Conservation (phyloP, 176 grass and related monocot genomes). For the Avena sativa region DNA sequence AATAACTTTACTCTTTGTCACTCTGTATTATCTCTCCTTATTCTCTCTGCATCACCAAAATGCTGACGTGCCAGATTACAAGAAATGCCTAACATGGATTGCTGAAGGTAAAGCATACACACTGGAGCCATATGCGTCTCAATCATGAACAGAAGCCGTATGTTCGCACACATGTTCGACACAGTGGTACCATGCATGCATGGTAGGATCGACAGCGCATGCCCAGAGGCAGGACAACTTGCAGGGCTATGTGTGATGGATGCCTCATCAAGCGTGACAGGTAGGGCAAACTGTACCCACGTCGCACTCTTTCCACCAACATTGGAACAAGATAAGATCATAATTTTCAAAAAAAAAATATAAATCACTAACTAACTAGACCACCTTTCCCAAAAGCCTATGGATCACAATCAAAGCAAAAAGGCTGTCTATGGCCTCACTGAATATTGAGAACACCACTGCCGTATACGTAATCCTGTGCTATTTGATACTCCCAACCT, state of each 20-base stretch:
- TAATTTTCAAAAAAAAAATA: neutral
- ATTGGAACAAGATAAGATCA: neutral
- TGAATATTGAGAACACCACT: neutral
- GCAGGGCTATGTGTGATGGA: neutral
- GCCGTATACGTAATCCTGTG: neutral
- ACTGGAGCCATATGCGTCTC: neutral
- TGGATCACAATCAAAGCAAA: slow-evolving; percentile 2
- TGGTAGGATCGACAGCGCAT: slow-evolving; percentile 19
- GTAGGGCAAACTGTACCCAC: neutral
- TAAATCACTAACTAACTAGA: neutral
- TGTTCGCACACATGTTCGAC: neutral
- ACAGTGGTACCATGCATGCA: neutral
- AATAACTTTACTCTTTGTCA: too few species aligned
- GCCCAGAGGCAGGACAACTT: neutral
- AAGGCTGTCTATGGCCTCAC: neutral
- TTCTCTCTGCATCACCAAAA: too few species aligned
- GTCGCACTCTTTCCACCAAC: slow-evolving; percentile 20
- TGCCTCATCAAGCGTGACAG: neutral
- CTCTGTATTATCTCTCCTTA: too few species aligned
- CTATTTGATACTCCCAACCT: neutral
- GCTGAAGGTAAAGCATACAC: too few species aligned
- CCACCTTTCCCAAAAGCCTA: neutral
- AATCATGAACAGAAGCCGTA: neutral
- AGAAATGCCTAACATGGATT: too few species aligned
- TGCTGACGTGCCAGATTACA: too few species aligned